phyloP scores from a whole-genome alignment of 1,139 yeast species.

The Nakaseomyces delphensis region DNA sequence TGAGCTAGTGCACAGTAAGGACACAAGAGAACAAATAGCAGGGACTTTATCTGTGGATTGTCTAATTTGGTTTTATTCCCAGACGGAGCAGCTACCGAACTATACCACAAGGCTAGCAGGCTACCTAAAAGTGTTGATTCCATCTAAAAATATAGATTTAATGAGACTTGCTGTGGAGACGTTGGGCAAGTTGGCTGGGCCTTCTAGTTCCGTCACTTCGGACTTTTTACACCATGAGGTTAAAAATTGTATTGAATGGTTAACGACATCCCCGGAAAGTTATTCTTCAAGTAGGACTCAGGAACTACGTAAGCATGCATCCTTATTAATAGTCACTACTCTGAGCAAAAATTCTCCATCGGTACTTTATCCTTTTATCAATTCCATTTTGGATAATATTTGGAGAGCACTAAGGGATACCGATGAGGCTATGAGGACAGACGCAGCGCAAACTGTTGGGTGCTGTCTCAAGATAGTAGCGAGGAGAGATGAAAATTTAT shows the following conservation, averaged over 20 bases:
- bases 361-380: slow-evolving; percentile 65
- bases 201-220: slow-evolving; percentile 82
- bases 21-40: slow-evolving; percentile 66
- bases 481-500: slow-evolving; percentile 64
- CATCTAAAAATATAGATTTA: slow-evolving; percentile 73
- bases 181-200: slow-evolving; percentile 77
- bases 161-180: slow-evolving; percentile 83
- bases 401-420: slow-evolving; percentile 85
- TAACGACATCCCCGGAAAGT: slow-evolving; percentile 44
- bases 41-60: slow-evolving; percentile 89
- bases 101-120: slow-evolving; percentile 87
- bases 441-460: slow-evolving; percentile 75
- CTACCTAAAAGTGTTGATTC: slow-evolving; percentile 69
- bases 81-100: slow-evolving; percentile 73
- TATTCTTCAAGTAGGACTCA: slow-evolving; percentile 52
- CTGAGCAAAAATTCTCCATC: slow-evolving; percentile 86
- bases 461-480: slow-evolving; percentile 71
- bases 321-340: slow-evolving; percentile 73
- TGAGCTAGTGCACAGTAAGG: slow-evolving; percentile 71
- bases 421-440: slow-evolving; percentile 64
- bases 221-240: slow-evolving; percentile 92
- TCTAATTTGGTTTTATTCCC: slow-evolving; percentile 70
- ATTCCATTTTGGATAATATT: slow-evolving; percentile 71
- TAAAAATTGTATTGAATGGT: slow-evolving; percentile 83
- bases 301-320: slow-evolving; percentile 83